Evolutionary conservation across 441 rosid species (phyloP).

Genomic region (Mallotus japonicus): DNA sequence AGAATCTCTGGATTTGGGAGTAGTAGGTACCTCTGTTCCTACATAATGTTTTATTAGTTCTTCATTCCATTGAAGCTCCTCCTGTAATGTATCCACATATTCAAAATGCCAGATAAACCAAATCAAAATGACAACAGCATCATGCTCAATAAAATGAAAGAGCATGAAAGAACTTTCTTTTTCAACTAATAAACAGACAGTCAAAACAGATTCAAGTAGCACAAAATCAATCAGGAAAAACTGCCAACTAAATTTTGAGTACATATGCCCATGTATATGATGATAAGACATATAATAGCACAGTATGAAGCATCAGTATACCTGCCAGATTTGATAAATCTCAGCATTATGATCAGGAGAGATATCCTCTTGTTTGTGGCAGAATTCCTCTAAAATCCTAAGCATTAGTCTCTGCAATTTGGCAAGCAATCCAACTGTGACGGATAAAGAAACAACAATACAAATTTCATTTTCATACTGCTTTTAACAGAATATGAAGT

Average conservation of each 20-base stretch:
- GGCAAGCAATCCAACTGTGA: conserved; percentile 13
- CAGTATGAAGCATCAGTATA: conserved; percentile 25
- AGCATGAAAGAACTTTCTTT: not conserved
- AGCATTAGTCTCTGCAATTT: conserved; percentile 62
- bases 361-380: conserved; percentile 32
- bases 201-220: too few species aligned
- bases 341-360: conserved; percentile 29
- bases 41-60: conserved; percentile 56
- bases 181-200: not conserved
- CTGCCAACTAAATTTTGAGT: not conserved
- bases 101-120: conserved; percentile 7
- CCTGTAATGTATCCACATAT: conserved; percentile 44
- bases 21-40: conserved; percentile 74
- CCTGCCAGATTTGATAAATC: conserved; percentile 54
- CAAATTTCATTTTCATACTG: not conserved
- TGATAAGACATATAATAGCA: too few species aligned
- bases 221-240: not conserved
- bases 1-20: not conserved
- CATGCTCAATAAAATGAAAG: not conserved
- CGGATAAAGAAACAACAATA: not conserved
- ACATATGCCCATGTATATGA: not conserved
- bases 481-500: not conserved
- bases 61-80: conserved; percentile 81
- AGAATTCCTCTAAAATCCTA: conserved; percentile 39
- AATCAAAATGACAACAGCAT: not conserved